phyloP scores from a whole-genome alignment of 1,284 basidiomycete species.

The Phaffia rhodozyma region DNA sequence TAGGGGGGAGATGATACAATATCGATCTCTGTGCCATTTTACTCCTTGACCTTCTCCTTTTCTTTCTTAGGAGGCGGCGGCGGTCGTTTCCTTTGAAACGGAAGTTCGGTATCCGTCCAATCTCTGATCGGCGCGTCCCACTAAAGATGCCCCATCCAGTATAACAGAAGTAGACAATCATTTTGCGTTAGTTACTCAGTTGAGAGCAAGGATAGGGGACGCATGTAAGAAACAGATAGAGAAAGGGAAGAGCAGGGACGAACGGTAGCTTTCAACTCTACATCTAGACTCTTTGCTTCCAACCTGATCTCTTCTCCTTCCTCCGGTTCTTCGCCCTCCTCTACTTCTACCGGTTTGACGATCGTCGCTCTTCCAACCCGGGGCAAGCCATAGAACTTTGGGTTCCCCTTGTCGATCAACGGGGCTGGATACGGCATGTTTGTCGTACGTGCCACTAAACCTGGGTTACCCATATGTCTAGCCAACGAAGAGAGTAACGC shows the following conservation, averaged over 20 bases:
- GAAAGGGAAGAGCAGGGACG: background rate
- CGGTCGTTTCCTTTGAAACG: conserved; percentile 1
- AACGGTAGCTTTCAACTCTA: conserved; percentile 3
- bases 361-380: background rate
- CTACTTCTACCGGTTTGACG: background rate
- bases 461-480: background rate
- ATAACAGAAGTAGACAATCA: no score
- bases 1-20: no score
- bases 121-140: conserved; percentile 6
- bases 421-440: conserved; percentile 1
- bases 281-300: background rate
- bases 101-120: background rate
- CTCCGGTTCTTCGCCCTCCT: background rate
- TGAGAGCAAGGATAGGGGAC: background rate
- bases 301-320: background rate
- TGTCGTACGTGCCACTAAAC: background rate
- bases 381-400: background rate
- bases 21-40: no score
- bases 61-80: no score
- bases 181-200: no score
- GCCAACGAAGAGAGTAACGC: background rate
- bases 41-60: no score
- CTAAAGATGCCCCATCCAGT: background rate
- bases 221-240: background rate
- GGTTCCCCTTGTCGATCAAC: conserved; percentile 1